phyloP scores from a whole-genome alignment of 306 rosid genomes.

The Alnus glutinosa region DNA sequence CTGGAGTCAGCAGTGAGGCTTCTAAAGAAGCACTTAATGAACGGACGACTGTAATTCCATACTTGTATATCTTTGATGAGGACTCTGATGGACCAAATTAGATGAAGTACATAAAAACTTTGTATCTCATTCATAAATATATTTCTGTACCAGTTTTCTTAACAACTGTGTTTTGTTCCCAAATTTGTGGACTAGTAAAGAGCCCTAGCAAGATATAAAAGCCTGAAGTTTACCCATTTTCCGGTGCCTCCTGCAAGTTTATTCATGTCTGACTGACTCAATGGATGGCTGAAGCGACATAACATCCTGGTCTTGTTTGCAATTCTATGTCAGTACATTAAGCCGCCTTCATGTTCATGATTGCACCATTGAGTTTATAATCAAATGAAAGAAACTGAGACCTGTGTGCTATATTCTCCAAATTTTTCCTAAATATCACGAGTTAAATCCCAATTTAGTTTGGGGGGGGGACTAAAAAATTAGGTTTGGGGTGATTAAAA shows the following conservation, averaged over 20 bases:
- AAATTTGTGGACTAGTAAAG: background rate
- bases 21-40: slow-evolving; percentile 37
- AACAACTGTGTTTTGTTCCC: background rate
- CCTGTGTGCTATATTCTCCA: no score
- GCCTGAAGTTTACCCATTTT: slow-evolving; percentile 9
- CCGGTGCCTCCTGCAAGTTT: background rate
- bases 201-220: slow-evolving; percentile 3
- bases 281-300: background rate
- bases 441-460: no score
- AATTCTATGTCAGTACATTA: no score
- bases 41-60: slow-evolving; percentile 55
- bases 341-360: background rate
- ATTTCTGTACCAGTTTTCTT: background rate
- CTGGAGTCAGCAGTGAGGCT: slow-evolving; percentile 42
- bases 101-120: slow-evolving; percentile 11
- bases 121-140: background rate
- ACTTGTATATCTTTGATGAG: slow-evolving; percentile 59
- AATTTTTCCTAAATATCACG: no score
- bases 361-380: background rate
- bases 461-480: no score
- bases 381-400: no score
- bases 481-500: no score
- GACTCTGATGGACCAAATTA: slow-evolving; percentile 60
- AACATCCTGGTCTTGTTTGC: background rate
- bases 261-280: background rate